Evolutionary conservation across 2,329 filamentous ascomycete species (phyloP).

Genomic region (Aureobasidium pullulans): DNA sequence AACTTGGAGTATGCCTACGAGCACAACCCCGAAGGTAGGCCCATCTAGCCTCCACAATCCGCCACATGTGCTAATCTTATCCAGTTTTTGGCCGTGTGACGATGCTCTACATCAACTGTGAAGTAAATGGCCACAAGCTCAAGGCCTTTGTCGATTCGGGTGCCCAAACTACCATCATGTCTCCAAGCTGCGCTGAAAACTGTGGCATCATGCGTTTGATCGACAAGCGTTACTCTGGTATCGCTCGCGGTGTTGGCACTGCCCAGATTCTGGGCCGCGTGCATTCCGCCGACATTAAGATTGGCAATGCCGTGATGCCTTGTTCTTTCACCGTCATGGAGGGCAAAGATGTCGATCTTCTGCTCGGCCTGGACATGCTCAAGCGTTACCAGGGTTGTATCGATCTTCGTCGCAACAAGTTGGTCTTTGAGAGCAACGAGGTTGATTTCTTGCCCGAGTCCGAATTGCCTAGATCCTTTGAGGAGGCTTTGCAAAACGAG

Average conservation of each 20-base stretch:
- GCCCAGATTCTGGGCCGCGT: constrained; percentile 92
- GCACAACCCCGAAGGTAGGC: constrained; percentile 85
- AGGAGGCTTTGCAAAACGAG: constrained; percentile 60
- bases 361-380: constrained; percentile 92
- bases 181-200: constrained; percentile 77
- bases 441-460: constrained; percentile 87
- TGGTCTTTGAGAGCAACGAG: constrained; percentile 82
- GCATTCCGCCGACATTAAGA: constrained; percentile 90
- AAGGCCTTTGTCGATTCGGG: constrained; percentile 97
- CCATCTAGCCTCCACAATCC: background rate
- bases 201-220: constrained; percentile 96
- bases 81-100: constrained; percentile 88
- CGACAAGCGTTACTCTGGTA: constrained; percentile 83
- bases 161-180: constrained; percentile 98
- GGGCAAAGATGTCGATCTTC: constrained; percentile 88
- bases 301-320: constrained; percentile 76
- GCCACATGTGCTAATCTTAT: background rate
- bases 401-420: constrained; percentile 74
- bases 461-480: constrained; percentile 79
- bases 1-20: constrained; percentile 96
- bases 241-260: constrained; percentile 89
- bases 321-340: constrained; percentile 99
- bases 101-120: constrained; percentile 92
- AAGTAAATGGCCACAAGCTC: constrained; percentile 85
- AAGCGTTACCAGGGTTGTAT: constrained; percentile 92